Conservation (phyloP, 208 protist species). For the Leishmania major region DNA sequence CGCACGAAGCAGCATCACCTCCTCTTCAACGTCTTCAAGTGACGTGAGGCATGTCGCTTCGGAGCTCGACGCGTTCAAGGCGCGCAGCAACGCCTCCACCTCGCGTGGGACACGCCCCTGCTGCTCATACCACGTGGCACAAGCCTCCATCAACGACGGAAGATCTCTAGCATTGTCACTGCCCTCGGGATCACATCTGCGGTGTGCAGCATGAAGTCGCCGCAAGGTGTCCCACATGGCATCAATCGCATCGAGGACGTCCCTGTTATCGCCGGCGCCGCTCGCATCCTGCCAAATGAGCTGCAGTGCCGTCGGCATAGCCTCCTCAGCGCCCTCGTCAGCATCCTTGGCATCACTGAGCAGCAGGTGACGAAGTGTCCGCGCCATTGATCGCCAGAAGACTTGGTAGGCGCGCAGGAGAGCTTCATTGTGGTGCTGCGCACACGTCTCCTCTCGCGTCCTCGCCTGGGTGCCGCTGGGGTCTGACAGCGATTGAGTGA, state of each 20-base stretch:
- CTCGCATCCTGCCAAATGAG: background rate
- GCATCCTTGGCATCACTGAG: background rate
- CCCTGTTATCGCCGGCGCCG: background rate
- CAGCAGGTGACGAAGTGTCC: background rate
- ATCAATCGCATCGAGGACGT: background rate
- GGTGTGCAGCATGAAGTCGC: constrained; percentile 9
- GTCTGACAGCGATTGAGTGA: constrained; percentile 15
- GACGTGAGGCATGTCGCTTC: constrained; percentile 1
- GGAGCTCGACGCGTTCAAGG: constrained; percentile 3
- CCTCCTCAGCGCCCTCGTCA: background rate
- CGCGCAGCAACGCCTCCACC: constrained; percentile 15
- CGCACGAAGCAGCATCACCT: constrained; percentile 1
- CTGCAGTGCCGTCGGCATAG: background rate
- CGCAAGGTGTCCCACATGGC: background rate
- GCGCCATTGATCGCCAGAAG: constrained; percentile 7
- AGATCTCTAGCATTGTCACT: background rate
- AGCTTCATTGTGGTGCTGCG: background rate
- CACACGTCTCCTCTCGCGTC: background rate
- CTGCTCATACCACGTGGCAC: background rate
- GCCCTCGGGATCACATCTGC: background rate
- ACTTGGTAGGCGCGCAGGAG: constrained; percentile 5
- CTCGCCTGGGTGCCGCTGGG: background rate
- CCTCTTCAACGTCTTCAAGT: constrained; percentile 23
- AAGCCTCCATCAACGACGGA: constrained; percentile 4
- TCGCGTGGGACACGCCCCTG: background rate